phyloP scores from a whole-genome alignment of 1,284 basidiomycete species.

The Peniophora sp. region DNA sequence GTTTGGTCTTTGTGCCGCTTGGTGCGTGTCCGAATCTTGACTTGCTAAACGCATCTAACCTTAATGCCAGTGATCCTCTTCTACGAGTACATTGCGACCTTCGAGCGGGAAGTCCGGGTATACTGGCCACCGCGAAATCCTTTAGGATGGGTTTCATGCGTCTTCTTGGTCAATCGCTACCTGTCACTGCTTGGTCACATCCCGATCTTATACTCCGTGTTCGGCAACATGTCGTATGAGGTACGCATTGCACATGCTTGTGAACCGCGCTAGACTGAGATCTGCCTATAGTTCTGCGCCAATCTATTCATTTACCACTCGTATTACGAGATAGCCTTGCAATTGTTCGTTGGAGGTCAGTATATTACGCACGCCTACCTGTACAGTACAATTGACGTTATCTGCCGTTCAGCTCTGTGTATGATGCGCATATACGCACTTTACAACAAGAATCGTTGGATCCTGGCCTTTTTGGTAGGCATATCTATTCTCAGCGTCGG shows the following conservation, averaged over 20 bases:
- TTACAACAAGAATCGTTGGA: not conserved
- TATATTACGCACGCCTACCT: not conserved
- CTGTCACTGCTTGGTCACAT: conserved; percentile 6
- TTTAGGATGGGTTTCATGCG: conserved; percentile 4
- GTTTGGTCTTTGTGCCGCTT: too few species aligned
- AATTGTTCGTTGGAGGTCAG: not conserved
- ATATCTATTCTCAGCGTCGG: not conserved
- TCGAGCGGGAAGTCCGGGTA: conserved; percentile 5
- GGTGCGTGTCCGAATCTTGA: too few species aligned
- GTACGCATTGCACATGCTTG: not conserved
- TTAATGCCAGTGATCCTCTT: conserved; percentile 6
- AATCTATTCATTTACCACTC: not conserved
- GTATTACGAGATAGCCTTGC: not conserved
- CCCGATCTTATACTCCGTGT: conserved; percentile 2
- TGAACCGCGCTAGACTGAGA: not conserved
- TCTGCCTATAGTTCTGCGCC: not conserved
- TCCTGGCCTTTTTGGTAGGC: not conserved
- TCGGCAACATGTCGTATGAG: not conserved
- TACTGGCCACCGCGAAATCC: conserved; percentile 6
- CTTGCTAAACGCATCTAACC: too few species aligned
- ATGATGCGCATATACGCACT: conserved; percentile 1
- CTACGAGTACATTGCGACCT: conserved; percentile 9
- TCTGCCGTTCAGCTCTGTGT: not conserved
- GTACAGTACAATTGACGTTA: not conserved
- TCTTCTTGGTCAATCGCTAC: conserved; percentile 10